A percentile compares a stretch with the other conserved stretches of the same genome.
Evolutionary conservation across 1,284 basidiomycete species (phyloP).

Genomic region (Leccinum subrobustum): DNA sequence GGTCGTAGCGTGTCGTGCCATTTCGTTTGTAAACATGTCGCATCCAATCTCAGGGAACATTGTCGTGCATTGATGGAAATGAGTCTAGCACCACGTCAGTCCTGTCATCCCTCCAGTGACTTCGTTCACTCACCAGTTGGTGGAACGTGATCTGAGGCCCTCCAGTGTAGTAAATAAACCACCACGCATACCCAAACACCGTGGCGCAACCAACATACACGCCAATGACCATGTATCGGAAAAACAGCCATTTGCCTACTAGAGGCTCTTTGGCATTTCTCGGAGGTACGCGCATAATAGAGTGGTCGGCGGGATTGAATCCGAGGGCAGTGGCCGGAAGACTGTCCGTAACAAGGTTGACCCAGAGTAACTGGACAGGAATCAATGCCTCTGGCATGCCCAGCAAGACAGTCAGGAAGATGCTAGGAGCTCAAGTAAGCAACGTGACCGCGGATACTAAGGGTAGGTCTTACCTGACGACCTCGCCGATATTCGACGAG

Average conservation of each 20-base stretch:
- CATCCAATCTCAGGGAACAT: constrained; percentile 90
- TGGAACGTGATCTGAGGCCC: constrained; percentile 94
- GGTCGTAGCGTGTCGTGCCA: constrained; percentile 88
- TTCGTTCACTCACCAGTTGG: constrained; percentile 71
- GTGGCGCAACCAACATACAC: constrained; percentile 94
- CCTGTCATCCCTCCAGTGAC: constrained; percentile 3
- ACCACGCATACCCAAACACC: constrained; percentile 97
- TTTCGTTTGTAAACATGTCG: constrained; percentile 87
- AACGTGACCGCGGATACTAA: neutral
- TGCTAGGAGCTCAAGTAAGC: constrained; percentile 45
- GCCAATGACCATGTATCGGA: constrained; percentile 93
- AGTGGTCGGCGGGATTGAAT: constrained; percentile 95
- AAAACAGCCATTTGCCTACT: constrained; percentile 91
- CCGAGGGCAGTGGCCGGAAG: constrained; percentile 97
- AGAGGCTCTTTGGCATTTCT: constrained; percentile 88
- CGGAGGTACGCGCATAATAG: constrained; percentile 94
- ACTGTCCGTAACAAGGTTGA: constrained; percentile 94
- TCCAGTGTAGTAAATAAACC: constrained; percentile 89
- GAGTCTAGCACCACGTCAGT: constrained; percentile 55
- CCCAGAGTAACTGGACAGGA: constrained; percentile 97
- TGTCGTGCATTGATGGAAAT: constrained; percentile 89
- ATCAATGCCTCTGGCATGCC: constrained; percentile 99
- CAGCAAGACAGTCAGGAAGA: constrained; percentile 94
- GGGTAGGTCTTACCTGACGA: constrained; percentile 63
- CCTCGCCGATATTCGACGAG: constrained; percentile 97